phyloP scores from a whole-genome alignment of 257 asterid species.

The Ilex aquifolium region DNA sequence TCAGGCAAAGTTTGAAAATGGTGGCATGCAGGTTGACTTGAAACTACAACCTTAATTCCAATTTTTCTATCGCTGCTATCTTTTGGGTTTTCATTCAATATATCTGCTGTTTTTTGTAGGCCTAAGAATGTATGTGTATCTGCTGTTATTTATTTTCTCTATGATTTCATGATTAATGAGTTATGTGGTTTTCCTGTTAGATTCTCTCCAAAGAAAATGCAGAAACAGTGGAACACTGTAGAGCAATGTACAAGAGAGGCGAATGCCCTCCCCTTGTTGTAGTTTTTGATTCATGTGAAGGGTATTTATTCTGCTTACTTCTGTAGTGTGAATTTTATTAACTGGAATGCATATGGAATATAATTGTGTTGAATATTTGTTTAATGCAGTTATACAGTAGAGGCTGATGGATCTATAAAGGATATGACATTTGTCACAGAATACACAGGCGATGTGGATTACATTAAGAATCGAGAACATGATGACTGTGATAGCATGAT shows the following conservation, averaged over 20 bases:
- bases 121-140: neutral
- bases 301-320: conserved; percentile 30
- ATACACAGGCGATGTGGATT: conserved; percentile 84
- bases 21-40: conserved; percentile 78
- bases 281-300: conserved; percentile 68
- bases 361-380: conserved; percentile 6
- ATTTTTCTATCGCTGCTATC: neutral
- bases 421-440: conserved; percentile 76
- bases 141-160: neutral
- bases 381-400: conserved; percentile 70
- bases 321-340: conserved; percentile 10
- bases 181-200: conserved; percentile 23
- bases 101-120: no score
- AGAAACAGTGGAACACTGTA: conserved; percentile 51
- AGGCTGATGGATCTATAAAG: conserved; percentile 81
- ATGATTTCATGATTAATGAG: neutral
- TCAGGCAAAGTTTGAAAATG: conserved; percentile 56
- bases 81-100: no score
- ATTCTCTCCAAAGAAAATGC: conserved; percentile 66
- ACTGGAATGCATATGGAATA: conserved; percentile 3
- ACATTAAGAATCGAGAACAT: conserved; percentile 55
- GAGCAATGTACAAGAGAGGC: conserved; percentile 57
- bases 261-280: conserved; percentile 74
- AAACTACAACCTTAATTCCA: neutral
- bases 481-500: conserved; percentile 88